Evolutionary conservation across 768 basidiomycete species (phyloP), one percentile per base, ranked within the genome.

Genomic region (Lactarius deliciosus): DNA sequence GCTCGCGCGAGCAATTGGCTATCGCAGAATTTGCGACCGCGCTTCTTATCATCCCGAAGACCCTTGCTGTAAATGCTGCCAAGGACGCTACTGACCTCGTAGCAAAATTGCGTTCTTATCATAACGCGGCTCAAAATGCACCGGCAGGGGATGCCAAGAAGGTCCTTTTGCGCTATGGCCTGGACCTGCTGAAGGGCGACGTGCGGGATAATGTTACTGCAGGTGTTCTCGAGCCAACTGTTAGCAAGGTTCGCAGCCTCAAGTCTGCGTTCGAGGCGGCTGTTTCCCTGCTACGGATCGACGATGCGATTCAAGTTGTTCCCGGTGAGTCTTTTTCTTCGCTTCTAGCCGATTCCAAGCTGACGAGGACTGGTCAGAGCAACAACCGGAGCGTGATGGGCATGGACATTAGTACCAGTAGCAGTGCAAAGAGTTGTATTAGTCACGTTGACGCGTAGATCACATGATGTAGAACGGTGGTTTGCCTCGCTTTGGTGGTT

Each of bases 21-120:
- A 98, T 99, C 73, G 97, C 96, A n/a, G 97, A 99, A 76, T 99
- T 99, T 76, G 97, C 97, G 25, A 82, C 83, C 68, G 91, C 97
- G 15, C 82, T 99, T 64, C 82, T 99, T 50, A 86, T 95, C 18
- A 99, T 99, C 72, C 97, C 97, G 56, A 98, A 98, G 79, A 94
- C 91, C 22, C 88, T 99, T 40, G 90, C 97, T 3, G 92, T 98
- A 61, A 99, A 99, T 75, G 97, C 97, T 50, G 97, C 97, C 47
- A 98, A 98, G 74, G 97, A 99, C 75, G 94, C 96, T 43, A 98
- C 96, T 1, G 94, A 98, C 64, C 86, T 99, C 22, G 94, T 99
- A 45, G 96, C 97, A 25, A 98, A 98, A 78, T 81, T 99, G 58
- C 90, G 97, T 60, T 90, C 96, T 11, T 98, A 96, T 79, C 97